A percentile compares a stretch with the other conserved stretches of the same genome.
These are phyloP conservation scores for Zymoseptoria ardabiliae DNA, from an alignment of 2,329 filamentous ascomycete genomes.

Conservation along the genomic window DNA sequence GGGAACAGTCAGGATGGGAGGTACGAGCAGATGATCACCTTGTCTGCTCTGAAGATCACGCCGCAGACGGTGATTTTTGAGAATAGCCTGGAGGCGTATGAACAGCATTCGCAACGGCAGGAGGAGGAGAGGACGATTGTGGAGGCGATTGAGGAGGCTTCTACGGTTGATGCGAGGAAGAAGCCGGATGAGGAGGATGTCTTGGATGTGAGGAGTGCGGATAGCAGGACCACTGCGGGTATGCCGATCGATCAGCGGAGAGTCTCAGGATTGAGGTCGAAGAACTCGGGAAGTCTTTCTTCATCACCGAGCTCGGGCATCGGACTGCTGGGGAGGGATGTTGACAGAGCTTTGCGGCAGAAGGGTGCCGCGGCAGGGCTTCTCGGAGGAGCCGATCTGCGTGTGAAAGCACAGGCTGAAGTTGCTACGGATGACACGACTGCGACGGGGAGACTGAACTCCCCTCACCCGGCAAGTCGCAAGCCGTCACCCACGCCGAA, in stretches of 20 bases:
- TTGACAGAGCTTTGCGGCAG: constrained; percentile 36
- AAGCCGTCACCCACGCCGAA: constrained; percentile 24
- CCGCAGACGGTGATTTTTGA: constrained; percentile 92
- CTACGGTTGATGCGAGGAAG: constrained; percentile 3
- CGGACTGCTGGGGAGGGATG: constrained; percentile 25
- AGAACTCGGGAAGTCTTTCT: constrained; percentile 26
- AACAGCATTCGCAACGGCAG: constrained; percentile 28
- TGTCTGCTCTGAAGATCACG: constrained; percentile 69
- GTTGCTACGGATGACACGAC: constrained; percentile 57
- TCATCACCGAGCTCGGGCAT: constrained; percentile 30
- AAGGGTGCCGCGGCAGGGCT: constrained; percentile 54
- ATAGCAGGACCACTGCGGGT: neutral
- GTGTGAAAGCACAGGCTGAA: constrained; percentile 55
- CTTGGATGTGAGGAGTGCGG: neutral
- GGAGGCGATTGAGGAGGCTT: constrained; percentile 80
- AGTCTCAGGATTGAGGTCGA: constrained; percentile 14
- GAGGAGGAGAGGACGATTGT: constrained; percentile 58
- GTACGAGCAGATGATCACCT: constrained; percentile 63
- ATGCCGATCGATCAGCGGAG: constrained; percentile 8
- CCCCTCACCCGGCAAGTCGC: constrained; percentile 31
- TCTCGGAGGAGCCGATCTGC: constrained; percentile 49
- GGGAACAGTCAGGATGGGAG: constrained; percentile 34
- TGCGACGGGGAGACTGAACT: constrained; percentile 58
- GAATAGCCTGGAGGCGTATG: constrained; percentile 54
- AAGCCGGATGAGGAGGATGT: neutral